Percentiles rank a stretch among this genome's conserved stretches.
Evolutionary conservation across 352 stramenopile species (phyloP).

Genomic region (Globisporangium carolinianum): DNA sequence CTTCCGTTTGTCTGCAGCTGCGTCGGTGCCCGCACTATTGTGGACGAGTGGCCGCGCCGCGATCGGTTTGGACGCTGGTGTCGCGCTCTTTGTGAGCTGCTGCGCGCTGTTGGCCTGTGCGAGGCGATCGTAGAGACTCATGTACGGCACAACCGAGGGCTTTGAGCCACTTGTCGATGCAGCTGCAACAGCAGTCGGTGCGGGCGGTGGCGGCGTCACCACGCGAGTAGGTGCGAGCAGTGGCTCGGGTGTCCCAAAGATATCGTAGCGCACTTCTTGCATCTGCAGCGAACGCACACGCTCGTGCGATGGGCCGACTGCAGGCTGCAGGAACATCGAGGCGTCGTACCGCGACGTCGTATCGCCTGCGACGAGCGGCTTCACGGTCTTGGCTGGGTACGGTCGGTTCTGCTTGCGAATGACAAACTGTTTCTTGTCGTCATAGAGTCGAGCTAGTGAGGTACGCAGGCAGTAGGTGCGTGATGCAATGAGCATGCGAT

Average conservation of each 20-base stretch:
- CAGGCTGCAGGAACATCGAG: conserved; percentile 48
- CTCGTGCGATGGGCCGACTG: conserved; percentile 30
- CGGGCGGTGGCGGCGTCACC: conserved; percentile 1
- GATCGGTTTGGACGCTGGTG: conserved; percentile 32
- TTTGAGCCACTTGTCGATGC: not conserved
- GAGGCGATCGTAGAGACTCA: conserved; percentile 66
- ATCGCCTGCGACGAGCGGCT: conserved; percentile 29
- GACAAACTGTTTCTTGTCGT: conserved; percentile 75
- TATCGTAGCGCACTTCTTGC: not conserved
- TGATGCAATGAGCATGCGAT: not conserved
- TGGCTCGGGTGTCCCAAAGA: not conserved
- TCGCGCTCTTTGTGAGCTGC: conserved; percentile 21
- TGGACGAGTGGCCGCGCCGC: conserved; percentile 1
- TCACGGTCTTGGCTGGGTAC: conserved; percentile 31
- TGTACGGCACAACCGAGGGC: conserved; percentile 22
- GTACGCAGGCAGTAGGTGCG: not conserved
- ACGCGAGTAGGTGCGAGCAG: not conserved
- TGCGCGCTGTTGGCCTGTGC: conserved; percentile 37
- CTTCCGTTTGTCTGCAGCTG: conserved; percentile 1
- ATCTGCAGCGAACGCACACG: conserved; percentile 20
- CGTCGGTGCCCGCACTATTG: not conserved
- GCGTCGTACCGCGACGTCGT: conserved; percentile 37
- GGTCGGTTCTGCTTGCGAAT: conserved; percentile 40
- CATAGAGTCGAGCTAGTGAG: conserved; percentile 57
- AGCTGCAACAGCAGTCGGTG: not conserved